phyloP scores from a whole-genome alignment of 2,329 filamentous ascomycete genomes.

The Talaromyces sp. region DNA sequence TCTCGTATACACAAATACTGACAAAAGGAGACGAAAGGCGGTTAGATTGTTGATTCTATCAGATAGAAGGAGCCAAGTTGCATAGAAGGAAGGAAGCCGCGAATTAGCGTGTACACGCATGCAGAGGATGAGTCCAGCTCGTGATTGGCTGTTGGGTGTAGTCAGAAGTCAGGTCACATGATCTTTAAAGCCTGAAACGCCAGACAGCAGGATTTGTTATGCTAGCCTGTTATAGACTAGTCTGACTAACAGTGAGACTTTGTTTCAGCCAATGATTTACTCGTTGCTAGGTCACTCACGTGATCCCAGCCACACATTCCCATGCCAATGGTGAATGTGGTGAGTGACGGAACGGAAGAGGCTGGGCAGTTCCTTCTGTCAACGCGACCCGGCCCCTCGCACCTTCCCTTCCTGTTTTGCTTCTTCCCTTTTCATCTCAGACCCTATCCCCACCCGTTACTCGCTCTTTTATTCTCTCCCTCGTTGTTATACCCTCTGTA shows the following conservation, averaged over 20 bases:
- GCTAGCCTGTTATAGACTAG: not conserved
- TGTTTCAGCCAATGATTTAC: not conserved
- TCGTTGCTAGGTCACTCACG: slow-evolving; percentile 20
- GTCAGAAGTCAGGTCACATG: not conserved
- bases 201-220: not conserved
- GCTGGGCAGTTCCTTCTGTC: slow-evolving; percentile 11
- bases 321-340: slow-evolving; percentile 6
- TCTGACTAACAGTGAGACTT: no score
- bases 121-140: not conserved
- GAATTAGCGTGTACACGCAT: slow-evolving; percentile 6
- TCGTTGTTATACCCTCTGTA: not conserved
- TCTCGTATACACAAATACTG: not conserved
- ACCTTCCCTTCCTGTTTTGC: slow-evolving; percentile 15
- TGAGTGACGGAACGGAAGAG: slow-evolving; percentile 7
- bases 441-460: slow-evolving; percentile 3
- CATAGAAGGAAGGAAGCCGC: not conserved
- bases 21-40: not conserved
- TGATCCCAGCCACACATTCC: slow-evolving; percentile 31
- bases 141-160: slow-evolving; percentile 1
- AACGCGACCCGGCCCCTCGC: slow-evolving; percentile 18
- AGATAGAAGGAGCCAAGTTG: not conserved
- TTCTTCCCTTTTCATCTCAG: slow-evolving; percentile 15
- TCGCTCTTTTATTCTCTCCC: not conserved
- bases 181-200: not conserved
- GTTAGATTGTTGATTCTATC: not conserved